Base-by-base conservation (phyloP, 257 asterid genomes). In the Fraxinus excelsior region DNA sequence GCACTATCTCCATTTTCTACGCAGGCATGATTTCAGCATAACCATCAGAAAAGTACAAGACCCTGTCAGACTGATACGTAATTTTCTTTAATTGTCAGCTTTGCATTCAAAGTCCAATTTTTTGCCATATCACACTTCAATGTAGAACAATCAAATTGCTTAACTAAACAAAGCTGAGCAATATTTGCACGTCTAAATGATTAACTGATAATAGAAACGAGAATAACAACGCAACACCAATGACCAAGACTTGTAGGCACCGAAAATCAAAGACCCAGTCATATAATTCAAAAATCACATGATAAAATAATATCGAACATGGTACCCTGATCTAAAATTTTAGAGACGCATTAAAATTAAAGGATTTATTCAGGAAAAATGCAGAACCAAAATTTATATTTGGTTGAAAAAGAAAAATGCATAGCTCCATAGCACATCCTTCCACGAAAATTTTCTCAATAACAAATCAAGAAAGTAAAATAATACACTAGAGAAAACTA, bases 381-480 rank as follows among this genome's bases (percentile, higher is more conserved):
- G 75, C 35, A 7, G 29, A 46, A 75, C 72, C 77, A 78, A 83
- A 78, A 66, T 44, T 76, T 67, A 37, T 51, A 60, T 56, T 76
- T 76, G 72, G 10, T 49, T 75, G 53, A 19, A 38, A 18, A 66
- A 38, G n/a, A 37, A 31, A 71, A 19, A 70, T 12, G 13, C 65
- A 56, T 6, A 56, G 66, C 31, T 21, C 31, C 66, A 23, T 13
- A 21, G 23, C 13, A 7, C 31, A 21, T 58, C 29, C 16, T 58
- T 58, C 2, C 12, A 58, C 5, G 31, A 9, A 58, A 58, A 58
- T 2, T 58, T 58, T 1, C 13, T 58, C 26, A 58, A 58, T n/a
- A 21, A n/a, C 1, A 58, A 2, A 58, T 21, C 28, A 23, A 42
- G 51, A 42, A 42, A 42, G 66, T 58, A 58, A 58, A 23, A 58